phyloP scores from a whole-genome alignment of 495 filamentous ascomycete genomes.

The Xylaria nigripes region DNA sequence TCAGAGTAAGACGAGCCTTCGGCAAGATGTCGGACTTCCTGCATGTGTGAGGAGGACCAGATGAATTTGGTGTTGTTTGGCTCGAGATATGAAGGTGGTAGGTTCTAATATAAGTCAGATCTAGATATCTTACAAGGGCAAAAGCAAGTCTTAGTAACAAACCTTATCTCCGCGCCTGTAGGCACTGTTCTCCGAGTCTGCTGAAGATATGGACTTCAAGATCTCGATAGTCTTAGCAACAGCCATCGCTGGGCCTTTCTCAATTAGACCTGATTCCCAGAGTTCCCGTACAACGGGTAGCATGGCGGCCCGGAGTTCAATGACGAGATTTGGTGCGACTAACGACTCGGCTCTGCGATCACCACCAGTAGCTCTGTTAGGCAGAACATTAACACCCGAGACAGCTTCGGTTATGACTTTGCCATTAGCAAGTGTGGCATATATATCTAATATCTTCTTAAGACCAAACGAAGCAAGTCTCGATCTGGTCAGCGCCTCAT shows the following conservation, averaged over 20 bases:
- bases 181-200: conserved; percentile 63
- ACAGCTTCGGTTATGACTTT: conserved; percentile 71
- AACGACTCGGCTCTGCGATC: conserved; percentile 59
- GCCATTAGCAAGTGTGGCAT: conserved; percentile 61
- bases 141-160: background rate
- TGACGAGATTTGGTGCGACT: conserved; percentile 66
- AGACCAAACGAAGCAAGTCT: conserved; percentile 49
- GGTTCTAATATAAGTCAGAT: conserved; percentile 18
- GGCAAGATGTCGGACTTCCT: conserved; percentile 23
- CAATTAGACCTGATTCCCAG: conserved; percentile 75
- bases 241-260: conserved; percentile 65
- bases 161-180: conserved; percentile 51
- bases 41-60: conserved; percentile 17
- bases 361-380: conserved; percentile 35
- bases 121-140: background rate
- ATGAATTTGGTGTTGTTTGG: conserved; percentile 26
- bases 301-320: conserved; percentile 78
- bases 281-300: conserved; percentile 69
- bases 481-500: conserved; percentile 27
- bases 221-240: conserved; percentile 78
- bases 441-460: conserved; percentile 78
- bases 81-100: conserved; percentile 28
- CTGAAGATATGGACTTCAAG: conserved; percentile 67
- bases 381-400: conserved; percentile 53
- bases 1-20: conserved; percentile 16